Evolutionary conservation across 176 grass and related monocot genomes (phyloP).

Genomic region (Canna indica): DNA sequence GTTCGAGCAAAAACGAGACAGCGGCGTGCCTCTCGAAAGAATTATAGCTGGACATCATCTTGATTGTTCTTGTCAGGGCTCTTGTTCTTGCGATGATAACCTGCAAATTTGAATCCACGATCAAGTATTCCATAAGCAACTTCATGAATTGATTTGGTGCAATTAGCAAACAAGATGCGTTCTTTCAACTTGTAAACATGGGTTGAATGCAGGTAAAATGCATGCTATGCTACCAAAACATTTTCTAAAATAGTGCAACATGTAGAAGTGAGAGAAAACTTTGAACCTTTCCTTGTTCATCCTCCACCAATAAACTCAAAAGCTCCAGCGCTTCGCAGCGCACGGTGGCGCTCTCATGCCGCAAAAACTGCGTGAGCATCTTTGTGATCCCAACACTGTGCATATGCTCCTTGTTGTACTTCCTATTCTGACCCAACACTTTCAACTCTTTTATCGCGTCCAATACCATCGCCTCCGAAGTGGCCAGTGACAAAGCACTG

Average conservation of each 20-base stretch:
- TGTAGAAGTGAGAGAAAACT: neutral
- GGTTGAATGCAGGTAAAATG: neutral
- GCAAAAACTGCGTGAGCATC: constrained; percentile 47
- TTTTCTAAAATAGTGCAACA: neutral
- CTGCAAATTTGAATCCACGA: constrained; percentile 22
- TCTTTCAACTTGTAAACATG: neutral
- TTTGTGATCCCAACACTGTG: constrained; percentile 76
- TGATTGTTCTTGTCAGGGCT: constrained; percentile 50
- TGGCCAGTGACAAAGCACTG: constrained; percentile 34
- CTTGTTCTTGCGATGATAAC: constrained; percentile 73
- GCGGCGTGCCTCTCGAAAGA: constrained; percentile 38
- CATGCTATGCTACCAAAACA: neutral
- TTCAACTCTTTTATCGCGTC: constrained; percentile 73
- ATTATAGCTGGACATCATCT: constrained; percentile 52
- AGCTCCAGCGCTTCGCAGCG: constrained; percentile 54
- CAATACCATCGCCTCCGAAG: constrained; percentile 49
- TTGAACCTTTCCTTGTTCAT: constrained; percentile 72
- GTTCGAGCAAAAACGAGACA: constrained; percentile 71
- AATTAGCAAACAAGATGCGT: too few species aligned
- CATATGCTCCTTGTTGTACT: constrained; percentile 60
- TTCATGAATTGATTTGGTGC: too few species aligned
- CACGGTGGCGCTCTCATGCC: constrained; percentile 41
- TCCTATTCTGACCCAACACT: constrained; percentile 32
- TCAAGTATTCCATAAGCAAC: neutral
- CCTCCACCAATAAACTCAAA: constrained; percentile 49